A percentile compares a stretch with the other conserved stretches of the same genome.
Evolutionary conservation across 495 filamentous ascomycete genomes (phyloP).

Genomic region (Daldinia concentrica): DNA sequence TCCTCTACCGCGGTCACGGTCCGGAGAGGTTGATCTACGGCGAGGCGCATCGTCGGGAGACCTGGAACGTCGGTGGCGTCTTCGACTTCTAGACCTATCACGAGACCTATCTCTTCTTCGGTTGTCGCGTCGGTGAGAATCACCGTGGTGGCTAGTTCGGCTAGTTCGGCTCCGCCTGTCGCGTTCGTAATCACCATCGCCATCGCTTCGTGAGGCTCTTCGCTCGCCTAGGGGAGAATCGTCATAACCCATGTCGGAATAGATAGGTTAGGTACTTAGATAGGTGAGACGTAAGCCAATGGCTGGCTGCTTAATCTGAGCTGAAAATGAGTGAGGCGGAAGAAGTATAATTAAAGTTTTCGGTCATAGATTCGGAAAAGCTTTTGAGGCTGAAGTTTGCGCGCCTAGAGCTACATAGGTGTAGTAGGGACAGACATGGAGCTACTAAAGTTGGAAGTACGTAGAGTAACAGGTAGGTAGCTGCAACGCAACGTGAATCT

Average conservation of each 20-base stretch:
- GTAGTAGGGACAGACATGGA: too few relatives aligned
- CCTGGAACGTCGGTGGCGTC: conserved; percentile 49
- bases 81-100: conserved; percentile 45
- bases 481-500: too few relatives aligned
- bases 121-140: conserved; percentile 29
- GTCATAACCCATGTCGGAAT: conserved; percentile 26
- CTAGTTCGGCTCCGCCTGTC: conserved; percentile 31
- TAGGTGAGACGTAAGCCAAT: background rate
- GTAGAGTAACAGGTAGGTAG: too few relatives aligned
- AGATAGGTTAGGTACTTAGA: background rate
- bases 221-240: conserved; percentile 19
- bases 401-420: too few relatives aligned
- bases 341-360: conserved; percentile 16
- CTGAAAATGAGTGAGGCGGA: conserved; percentile 23
- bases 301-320: background rate
- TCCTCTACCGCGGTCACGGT: conserved; percentile 32
- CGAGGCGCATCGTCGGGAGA: conserved; percentile 47
- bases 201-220: conserved; percentile 35
- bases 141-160: conserved; percentile 35
- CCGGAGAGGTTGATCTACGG: conserved; percentile 48
- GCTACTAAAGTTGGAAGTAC: too few relatives aligned
- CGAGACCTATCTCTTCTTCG: conserved; percentile 39
- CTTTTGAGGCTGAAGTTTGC: conserved; percentile 29
- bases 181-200: conserved; percentile 35
- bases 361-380: conserved; percentile 26